phyloP scores from a whole-genome alignment of 1,284 basidiomycete species.

The Xerocomus amazonicus region DNA sequence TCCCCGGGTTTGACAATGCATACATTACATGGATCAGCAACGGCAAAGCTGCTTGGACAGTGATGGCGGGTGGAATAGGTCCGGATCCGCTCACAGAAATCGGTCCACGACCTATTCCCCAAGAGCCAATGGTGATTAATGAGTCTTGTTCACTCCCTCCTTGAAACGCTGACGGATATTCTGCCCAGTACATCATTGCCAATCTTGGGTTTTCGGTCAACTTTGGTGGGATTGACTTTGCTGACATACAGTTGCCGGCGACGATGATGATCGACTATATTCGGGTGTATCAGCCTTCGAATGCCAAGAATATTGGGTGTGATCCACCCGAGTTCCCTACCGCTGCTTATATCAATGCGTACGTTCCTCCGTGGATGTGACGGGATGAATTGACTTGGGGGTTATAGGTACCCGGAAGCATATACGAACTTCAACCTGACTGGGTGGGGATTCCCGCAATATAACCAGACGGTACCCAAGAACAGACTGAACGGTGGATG shows the following conservation, averaged over 20 bases:
- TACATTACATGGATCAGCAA: conserved; percentile 50
- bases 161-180: conserved; percentile 1
- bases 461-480: conserved; percentile 38
- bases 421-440: conserved; percentile 40
- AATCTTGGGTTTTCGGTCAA: conserved; percentile 41
- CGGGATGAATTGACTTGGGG: not conserved
- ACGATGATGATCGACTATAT: conserved; percentile 44
- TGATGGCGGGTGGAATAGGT: conserved; percentile 38
- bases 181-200: conserved; percentile 39
- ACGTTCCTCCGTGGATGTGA: conserved; percentile 10
- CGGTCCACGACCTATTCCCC: conserved; percentile 45
- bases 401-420: conserved; percentile 35
- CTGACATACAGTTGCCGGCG: conserved; percentile 36
- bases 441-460: conserved; percentile 32
- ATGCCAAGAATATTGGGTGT: conserved; percentile 38
- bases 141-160: not conserved
- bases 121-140: conserved; percentile 47
- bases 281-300: conserved; percentile 41
- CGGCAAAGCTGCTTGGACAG: conserved; percentile 44
- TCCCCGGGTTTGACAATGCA: conserved; percentile 37
- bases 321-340: conserved; percentile 40
- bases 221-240: conserved; percentile 42
- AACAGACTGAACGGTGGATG: conserved; percentile 35
- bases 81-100: conserved; percentile 43
- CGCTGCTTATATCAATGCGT: conserved; percentile 34